Evolutionary conservation across 83 land plant species (phyloP).

Genomic region (Isoetes engelmannii): DNA sequence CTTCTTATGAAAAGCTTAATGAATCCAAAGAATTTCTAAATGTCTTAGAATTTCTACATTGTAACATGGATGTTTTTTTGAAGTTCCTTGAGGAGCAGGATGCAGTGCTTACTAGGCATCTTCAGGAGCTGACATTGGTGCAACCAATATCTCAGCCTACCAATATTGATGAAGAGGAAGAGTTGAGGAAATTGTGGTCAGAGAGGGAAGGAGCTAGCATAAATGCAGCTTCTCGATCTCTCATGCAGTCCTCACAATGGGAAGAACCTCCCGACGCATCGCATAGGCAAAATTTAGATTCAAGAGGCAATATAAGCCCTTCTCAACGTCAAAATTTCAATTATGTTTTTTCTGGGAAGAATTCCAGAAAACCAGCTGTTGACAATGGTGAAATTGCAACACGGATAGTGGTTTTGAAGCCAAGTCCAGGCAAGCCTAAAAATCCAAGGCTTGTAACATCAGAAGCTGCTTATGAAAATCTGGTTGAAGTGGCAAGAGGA

Average conservation of each 20-base stretch:
- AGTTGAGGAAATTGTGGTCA: neutral
- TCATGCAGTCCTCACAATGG: neutral
- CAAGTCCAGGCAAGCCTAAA: neutral
- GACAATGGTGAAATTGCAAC: neutral
- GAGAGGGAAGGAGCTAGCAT: neutral
- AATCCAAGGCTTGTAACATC: neutral
- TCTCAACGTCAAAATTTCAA: neutral
- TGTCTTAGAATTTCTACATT: neutral
- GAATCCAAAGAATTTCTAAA: neutral
- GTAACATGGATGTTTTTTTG: neutral
- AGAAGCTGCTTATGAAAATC: neutral
- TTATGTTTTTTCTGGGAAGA: neutral
- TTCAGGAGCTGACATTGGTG: neutral
- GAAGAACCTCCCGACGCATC: neutral
- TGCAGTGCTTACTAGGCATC: conserved; percentile 2
- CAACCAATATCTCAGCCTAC: neutral
- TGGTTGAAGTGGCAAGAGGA: neutral
- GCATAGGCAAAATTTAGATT: neutral
- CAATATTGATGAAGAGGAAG: neutral
- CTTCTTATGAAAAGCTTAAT: neutral
- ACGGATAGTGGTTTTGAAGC: conserved; percentile 11
- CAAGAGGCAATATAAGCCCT: neutral
- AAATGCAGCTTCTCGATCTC: neutral
- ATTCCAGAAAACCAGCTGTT: neutral
- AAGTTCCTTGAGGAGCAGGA: conserved; percentile 12